These are phyloP conservation scores for Ceratocystis cubensis DNA, from an alignment of 2,329 filamentous ascomycete species.

Conservation along the genomic window DNA sequence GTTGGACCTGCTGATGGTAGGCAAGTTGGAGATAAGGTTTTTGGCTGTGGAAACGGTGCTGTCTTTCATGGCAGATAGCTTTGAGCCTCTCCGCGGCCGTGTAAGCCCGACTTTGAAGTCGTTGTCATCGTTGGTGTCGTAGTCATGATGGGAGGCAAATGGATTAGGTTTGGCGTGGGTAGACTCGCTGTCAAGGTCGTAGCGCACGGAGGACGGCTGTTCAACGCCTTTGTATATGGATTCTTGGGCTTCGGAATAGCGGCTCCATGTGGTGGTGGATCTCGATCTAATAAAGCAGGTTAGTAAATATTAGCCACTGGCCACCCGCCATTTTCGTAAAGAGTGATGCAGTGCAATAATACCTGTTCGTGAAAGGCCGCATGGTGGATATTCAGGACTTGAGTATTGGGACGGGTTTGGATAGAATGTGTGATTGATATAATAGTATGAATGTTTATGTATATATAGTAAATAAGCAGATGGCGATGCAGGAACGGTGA, in stretches of 20 bases:
- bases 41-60: conserved; percentile 18
- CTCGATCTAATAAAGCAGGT: conserved; percentile 1
- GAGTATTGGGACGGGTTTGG: neutral
- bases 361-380: conserved; percentile 8
- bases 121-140: conserved; percentile 11
- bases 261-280: conserved; percentile 15
- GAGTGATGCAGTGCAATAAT: neutral
- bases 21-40: conserved; percentile 18
- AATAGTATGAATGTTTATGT: neutral
- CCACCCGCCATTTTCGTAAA: no score
- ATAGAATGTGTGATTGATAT: neutral
- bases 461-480: neutral
- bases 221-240: conserved; percentile 3
- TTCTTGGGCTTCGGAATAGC: conserved; percentile 15
- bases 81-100: conserved; percentile 68
- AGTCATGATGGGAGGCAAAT: conserved; percentile 15
- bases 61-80: conserved; percentile 52
- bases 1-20: conserved; percentile 14
- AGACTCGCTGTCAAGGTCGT: conserved; percentile 11
- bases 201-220: conserved; percentile 15
- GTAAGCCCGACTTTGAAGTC: conserved; percentile 61
- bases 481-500: neutral
- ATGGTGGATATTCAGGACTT: neutral
- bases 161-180: neutral
- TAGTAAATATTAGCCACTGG: neutral